A percentile compares a stretch with the other conserved stretches of the same genome.
Conservation (phyloP, 345 rosid genomes). For the Lepidium aucheri region DNA sequence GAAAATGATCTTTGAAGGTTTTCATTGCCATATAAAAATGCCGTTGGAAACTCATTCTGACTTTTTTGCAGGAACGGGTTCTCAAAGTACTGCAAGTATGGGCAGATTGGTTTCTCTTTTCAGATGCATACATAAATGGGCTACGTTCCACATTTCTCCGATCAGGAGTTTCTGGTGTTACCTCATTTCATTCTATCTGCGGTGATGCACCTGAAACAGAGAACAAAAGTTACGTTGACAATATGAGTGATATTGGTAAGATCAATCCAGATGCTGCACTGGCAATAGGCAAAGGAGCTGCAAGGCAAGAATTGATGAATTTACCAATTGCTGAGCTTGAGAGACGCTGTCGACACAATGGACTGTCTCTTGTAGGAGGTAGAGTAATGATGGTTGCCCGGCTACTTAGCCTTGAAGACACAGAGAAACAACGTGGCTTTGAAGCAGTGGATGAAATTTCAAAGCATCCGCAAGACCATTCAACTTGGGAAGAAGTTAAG, state of each 20-base stretch:
- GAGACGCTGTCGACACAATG: constrained; percentile 96
- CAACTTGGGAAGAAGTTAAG: constrained; percentile 46
- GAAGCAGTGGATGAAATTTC: constrained; percentile 70
- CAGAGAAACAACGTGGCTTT: constrained; percentile 81
- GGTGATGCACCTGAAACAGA: constrained; percentile 87
- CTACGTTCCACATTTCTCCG: constrained; percentile 93
- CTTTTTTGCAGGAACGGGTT: constrained; percentile 70
- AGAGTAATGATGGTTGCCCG: constrained; percentile 96
- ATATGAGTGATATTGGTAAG: constrained; percentile 37
- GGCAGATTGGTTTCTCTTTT: constrained; percentile 99
- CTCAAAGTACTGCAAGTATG: constrained; percentile 97
- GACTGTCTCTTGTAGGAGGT: constrained; percentile 94
- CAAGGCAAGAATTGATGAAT: constrained; percentile 77
- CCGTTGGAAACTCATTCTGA: constrained; percentile 6
- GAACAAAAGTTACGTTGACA: constrained; percentile 45
- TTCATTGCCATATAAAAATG: background rate
- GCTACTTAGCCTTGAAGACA: constrained; percentile 87
- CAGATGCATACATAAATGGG: constrained; percentile 96
- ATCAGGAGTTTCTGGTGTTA: constrained; percentile 78
- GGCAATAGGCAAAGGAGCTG: constrained; percentile 95
- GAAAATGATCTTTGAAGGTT: background rate
- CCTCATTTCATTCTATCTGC: constrained; percentile 73
- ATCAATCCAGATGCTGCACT: constrained; percentile 78
- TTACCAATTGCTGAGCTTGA: constrained; percentile 89
- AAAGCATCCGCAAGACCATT: constrained; percentile 48